A percentile compares a stretch with the other conserved stretches of the same genome.
phyloP scores from a whole-genome alignment of 2,329 filamentous ascomycete genomes.

The Coniochaeta sp. region DNA sequence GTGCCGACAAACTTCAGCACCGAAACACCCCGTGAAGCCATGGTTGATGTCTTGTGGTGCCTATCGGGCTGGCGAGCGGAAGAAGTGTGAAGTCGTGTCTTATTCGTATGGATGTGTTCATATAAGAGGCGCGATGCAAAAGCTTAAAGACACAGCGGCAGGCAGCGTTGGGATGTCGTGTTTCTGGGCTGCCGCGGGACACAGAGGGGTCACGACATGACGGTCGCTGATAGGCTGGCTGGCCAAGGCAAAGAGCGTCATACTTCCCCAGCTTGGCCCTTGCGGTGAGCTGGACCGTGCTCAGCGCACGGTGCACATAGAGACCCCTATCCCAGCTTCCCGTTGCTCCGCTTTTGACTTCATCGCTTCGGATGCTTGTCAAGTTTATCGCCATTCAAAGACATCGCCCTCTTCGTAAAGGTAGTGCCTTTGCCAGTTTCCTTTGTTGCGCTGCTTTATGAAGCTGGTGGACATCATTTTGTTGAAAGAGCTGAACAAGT shows the following conservation, averaged over 20 bases:
- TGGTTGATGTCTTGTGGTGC: conserved; percentile 22
- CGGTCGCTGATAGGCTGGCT: not conserved
- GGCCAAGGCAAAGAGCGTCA: not conserved
- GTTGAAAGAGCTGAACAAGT: too few species aligned
- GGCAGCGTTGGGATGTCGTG: not conserved
- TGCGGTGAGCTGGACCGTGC: not conserved
- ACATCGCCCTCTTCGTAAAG: too few species aligned
- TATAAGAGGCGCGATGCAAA: too few species aligned
- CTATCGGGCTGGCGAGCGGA: conserved; percentile 1
- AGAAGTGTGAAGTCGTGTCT: not conserved
- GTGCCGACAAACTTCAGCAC: conserved; percentile 90
- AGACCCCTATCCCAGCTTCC: too few species aligned
- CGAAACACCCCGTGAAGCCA: conserved; percentile 65
- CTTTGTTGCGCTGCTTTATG: too few species aligned
- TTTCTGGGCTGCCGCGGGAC: not conserved
- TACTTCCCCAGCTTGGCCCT: not conserved
- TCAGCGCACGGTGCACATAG: too few species aligned
- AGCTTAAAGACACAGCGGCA: not conserved
- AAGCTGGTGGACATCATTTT: too few species aligned
- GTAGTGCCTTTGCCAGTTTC: too few species aligned
- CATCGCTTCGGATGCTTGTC: too few species aligned
- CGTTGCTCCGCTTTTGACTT: not conserved
- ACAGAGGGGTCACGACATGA: not conserved
- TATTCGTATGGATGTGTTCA: too few species aligned
- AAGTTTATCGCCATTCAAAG: too few species aligned